Conservation (phyloP, 164 flowering plant genomes). For the Cinnamomum chago region DNA sequence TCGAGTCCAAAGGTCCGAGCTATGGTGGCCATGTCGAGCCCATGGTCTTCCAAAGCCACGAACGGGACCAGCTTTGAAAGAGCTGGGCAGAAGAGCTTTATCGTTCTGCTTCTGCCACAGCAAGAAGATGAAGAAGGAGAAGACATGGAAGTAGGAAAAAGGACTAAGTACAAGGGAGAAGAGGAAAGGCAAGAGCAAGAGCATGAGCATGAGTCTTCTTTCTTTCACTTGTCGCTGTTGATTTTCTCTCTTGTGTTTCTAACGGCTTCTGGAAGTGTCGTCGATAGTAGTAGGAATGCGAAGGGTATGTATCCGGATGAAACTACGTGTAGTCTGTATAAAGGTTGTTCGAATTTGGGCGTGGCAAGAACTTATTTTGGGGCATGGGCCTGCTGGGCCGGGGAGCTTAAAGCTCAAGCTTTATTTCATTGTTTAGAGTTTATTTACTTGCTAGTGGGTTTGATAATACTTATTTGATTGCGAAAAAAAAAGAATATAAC, state of each 20-base stretch:
- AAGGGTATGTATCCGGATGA: too few relatives aligned
- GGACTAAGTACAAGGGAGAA: background rate
- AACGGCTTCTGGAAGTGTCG: slow-evolving; percentile 2
- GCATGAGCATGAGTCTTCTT: too few relatives aligned
- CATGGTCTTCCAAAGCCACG: slow-evolving; percentile 40
- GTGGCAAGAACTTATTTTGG: too few relatives aligned
- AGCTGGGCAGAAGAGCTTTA: slow-evolving; percentile 61
- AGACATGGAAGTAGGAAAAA: background rate
- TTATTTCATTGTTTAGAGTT: too few relatives aligned
- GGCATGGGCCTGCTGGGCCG: too few relatives aligned
- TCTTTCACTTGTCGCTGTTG: background rate
- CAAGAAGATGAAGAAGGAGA: background rate
- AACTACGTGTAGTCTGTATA: too few relatives aligned
- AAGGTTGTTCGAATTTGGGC: too few relatives aligned
- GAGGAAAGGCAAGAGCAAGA: background rate
- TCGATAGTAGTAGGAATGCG: too few relatives aligned
- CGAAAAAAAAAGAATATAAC: too few relatives aligned
- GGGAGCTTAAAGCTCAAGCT: too few relatives aligned
- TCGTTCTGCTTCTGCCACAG: slow-evolving; percentile 23
- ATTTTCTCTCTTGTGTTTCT: background rate
- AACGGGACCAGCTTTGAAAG: slow-evolving; percentile 30
- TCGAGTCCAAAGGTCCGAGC: slow-evolving; percentile 60
- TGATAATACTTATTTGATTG: too few relatives aligned
- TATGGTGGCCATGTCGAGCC: slow-evolving; percentile 60
- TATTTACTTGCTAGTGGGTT: too few relatives aligned